Conservation (phyloP, 768 basidiomycete species). For the Kwoniella sp. region DNA sequence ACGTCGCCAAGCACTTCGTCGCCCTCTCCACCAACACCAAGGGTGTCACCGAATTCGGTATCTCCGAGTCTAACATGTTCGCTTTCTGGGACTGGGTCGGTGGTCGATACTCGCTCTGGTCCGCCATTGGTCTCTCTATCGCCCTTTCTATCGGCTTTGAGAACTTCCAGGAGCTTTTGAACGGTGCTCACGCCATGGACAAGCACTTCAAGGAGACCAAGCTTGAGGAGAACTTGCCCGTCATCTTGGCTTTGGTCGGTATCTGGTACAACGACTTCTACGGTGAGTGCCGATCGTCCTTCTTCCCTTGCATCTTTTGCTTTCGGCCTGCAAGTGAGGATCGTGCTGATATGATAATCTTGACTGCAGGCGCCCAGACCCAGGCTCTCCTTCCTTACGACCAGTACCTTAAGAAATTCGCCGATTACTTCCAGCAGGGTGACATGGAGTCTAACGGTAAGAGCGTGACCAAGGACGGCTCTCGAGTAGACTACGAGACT, state of each 20-base stretch:
- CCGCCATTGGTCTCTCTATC: constrained; percentile 94
- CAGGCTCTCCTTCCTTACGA: constrained; percentile 95
- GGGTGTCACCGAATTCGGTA: constrained; percentile 91
- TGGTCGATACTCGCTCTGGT: constrained; percentile 97
- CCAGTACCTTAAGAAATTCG: constrained; percentile 98
- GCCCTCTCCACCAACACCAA: constrained; percentile 95
- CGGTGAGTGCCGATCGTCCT: constrained; percentile 55
- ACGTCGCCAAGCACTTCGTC: constrained; percentile 98
- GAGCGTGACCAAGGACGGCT: constrained; percentile 88
- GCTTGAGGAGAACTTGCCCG: constrained; percentile 86
- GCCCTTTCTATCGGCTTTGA: constrained; percentile 90
- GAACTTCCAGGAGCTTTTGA: constrained; percentile 84
- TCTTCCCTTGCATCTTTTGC: too few species aligned
- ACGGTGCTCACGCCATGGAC: constrained; percentile 96
- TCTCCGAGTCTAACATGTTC: constrained; percentile 92
- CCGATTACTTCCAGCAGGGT: constrained; percentile 99
- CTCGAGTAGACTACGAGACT: constrained; percentile 92
- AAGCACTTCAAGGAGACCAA: constrained; percentile 89
- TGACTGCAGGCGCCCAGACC: constrained; percentile 74
- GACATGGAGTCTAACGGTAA: constrained; percentile 99
- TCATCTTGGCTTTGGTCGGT: constrained; percentile 82
- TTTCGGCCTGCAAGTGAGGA: too few species aligned
- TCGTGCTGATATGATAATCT: neutral
- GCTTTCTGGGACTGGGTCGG: constrained; percentile 99
- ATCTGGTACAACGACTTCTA: constrained; percentile 99